A percentile compares a stretch with the other conserved stretches of the same genome.
phyloP scores from a whole-genome alignment of 495 filamentous ascomycete genomes.

The Parachaetomium inaequale region DNA sequence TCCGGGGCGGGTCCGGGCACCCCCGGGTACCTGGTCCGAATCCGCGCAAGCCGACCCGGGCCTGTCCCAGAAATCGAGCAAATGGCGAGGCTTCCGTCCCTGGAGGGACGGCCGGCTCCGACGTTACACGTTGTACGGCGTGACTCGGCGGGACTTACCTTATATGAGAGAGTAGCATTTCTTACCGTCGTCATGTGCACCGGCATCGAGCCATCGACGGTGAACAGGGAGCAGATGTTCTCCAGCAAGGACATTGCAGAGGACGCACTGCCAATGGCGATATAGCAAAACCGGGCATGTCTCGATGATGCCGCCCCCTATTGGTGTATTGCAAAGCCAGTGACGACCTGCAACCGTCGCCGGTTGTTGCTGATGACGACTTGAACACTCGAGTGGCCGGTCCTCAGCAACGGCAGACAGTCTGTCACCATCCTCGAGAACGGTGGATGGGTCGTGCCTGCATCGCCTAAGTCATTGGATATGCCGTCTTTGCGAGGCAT shows the following conservation, averaged over 20 bases:
- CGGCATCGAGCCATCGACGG: not conserved
- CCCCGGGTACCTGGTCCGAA: constrained; percentile 4
- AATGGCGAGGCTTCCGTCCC: too few relatives aligned
- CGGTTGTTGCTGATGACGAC: not conserved
- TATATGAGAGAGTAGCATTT: too few relatives aligned
- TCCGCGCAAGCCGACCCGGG: not conserved
- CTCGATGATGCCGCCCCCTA: not conserved
- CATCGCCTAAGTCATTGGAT: not conserved
- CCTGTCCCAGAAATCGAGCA: too few relatives aligned
- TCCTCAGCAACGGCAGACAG: not conserved
- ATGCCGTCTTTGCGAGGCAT: not conserved
- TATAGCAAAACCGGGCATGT: not conserved
- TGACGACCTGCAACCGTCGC: not conserved
- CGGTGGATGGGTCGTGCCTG: not conserved
- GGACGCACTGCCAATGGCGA: not conserved
- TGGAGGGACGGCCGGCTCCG: too few relatives aligned
- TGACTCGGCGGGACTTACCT: too few relatives aligned
- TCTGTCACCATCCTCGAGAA: not conserved
- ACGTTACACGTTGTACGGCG: too few relatives aligned
- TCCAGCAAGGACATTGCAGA: not conserved
- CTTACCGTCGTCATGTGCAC: not conserved
- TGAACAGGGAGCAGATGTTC: not conserved
- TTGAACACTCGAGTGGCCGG: not conserved
- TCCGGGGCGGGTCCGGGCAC: not conserved
- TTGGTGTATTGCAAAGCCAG: not conserved